phyloP scores from a whole-genome alignment of 108 stramenopile genomes.

The Pseudonitzschia multiseries region DNA sequence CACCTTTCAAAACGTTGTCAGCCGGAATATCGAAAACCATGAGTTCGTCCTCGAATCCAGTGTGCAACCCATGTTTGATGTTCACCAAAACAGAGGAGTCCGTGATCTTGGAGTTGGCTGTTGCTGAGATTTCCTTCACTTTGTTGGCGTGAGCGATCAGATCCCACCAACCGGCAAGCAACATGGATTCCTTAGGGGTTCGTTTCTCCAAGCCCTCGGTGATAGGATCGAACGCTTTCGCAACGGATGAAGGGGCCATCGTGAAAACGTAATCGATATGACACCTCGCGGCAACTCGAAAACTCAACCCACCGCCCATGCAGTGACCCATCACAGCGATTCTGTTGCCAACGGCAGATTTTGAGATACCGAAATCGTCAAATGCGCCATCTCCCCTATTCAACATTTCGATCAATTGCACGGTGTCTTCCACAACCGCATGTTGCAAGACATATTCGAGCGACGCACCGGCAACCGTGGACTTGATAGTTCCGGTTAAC shows the following conservation, averaged over 20 bases:
- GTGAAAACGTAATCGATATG: constrained; percentile 19
- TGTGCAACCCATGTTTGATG: constrained; percentile 20
- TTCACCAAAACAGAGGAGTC: constrained; percentile 12
- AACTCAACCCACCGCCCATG: constrained; percentile 27
- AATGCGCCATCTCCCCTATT: constrained; percentile 4
- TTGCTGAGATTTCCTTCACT: constrained; percentile 4
- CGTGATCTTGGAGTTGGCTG: constrained; percentile 13
- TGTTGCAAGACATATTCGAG: constrained; percentile 14
- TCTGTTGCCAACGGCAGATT: constrained; percentile 10
- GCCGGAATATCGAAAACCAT: constrained; percentile 7
- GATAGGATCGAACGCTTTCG: constrained; percentile 15
- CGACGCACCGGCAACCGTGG: not conserved
- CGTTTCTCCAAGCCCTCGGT: not conserved
- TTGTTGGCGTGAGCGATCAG: constrained; percentile 14
- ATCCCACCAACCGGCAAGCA: constrained; percentile 25
- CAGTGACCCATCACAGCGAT: constrained; percentile 16
- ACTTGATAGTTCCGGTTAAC: not conserved
- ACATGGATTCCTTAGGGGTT: constrained; percentile 16
- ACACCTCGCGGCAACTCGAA: constrained; percentile 12
- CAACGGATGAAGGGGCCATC: constrained; percentile 23
- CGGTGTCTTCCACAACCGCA: constrained; percentile 20
- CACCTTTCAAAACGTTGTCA: not conserved
- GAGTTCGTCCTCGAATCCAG: constrained; percentile 24
- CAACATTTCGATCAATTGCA: constrained; percentile 18
- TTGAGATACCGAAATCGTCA: not conserved